Evolutionary conservation across 345 rosid genomes (phyloP), one percentile per base, ranked within the genome.

Genomic region (Hevea brasiliensis): DNA sequence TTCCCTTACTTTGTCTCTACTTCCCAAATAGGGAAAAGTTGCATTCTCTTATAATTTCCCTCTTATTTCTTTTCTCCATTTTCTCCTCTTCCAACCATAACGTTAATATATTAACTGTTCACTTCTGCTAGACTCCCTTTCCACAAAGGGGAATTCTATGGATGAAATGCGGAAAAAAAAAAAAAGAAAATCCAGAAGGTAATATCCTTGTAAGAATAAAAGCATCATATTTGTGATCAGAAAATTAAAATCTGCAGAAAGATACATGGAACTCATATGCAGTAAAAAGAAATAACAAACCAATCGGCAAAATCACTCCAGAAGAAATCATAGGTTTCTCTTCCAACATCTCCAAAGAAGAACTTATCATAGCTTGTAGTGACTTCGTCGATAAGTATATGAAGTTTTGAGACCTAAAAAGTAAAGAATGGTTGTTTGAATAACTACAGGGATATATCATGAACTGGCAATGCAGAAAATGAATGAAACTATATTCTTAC

Each of bases 301-400:
- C 98, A 92, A 82, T 94, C 97, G 29, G 98, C 98, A 72, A 89
- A 94, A 79, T 94, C 98, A 41, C 98, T 87, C 98, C 98, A 92
- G 79, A 92, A 90, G 85, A 94, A 94, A 71, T 94, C 97, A 82
- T 94, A 92, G 78, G 75, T 83, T 82, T 94, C 98, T 87, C 98
- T 92, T 67, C 93, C 98, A 63, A 90, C 86, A 53, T 92, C 98
- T 70, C 97, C 97, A 79, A 94, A 92, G 89, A 85, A 92, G 74
- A 83, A 87, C 77, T 88, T 94, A 44, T 94, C 92, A 73, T 92
- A 92, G 83, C 98, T 87, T 74, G 84, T 76, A 63, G 98, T 94
- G 78, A 87, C 97, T 1, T 71, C 62, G 76, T 94, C 98, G 48
- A 90, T 83, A 76, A 94, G 98, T 66, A 87, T 53, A 82, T 94